Evolutionary conservation across 371 early-diverging fungal genomes (phyloP).

Genomic region (Mucor saturninus): DNA sequence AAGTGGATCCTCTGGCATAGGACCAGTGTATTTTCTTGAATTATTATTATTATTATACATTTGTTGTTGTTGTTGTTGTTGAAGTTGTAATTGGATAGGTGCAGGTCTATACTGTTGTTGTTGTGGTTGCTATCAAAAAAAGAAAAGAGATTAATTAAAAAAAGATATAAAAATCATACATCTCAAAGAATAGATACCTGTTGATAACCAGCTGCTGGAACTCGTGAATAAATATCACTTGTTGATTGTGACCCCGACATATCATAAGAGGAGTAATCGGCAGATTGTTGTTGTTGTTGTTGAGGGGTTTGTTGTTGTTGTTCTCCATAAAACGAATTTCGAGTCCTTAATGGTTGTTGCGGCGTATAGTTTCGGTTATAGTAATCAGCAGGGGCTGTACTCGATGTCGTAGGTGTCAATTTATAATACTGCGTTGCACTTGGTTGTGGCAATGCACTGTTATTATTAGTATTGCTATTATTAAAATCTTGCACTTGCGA

Average conservation of each 20-base stretch:
- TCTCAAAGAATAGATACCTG: constrained; percentile 11
- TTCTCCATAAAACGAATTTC: constrained; percentile 18
- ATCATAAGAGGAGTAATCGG: constrained; percentile 20
- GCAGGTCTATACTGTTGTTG: constrained; percentile 10
- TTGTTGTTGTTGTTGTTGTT: constrained; percentile 16
- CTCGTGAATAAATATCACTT: constrained; percentile 19
- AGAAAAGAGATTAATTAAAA: not conserved
- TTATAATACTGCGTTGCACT: constrained; percentile 9
- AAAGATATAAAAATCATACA: not conserved
- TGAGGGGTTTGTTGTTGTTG: constrained; percentile 5
- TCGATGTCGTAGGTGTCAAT: constrained; percentile 10
- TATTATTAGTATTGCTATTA: constrained; percentile 1
- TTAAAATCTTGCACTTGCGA: constrained; percentile 15
- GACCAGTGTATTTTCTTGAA: constrained; percentile 23
- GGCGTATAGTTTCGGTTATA: not conserved
- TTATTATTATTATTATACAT: constrained; percentile 10
- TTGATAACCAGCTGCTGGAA: constrained; percentile 18
- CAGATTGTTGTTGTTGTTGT: not conserved
- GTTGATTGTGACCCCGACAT: constrained; percentile 13
- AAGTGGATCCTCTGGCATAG: constrained; percentile 38
- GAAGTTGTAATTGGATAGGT: constrained; percentile 6
- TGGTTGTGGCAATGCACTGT: not conserved
- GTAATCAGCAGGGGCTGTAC: constrained; percentile 3
- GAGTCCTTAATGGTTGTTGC: constrained; percentile 9
- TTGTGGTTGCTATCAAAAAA: not conserved